phyloP scores from a whole-genome alignment of 495 filamentous ascomycete species.

The Cercophora sp. region DNA sequence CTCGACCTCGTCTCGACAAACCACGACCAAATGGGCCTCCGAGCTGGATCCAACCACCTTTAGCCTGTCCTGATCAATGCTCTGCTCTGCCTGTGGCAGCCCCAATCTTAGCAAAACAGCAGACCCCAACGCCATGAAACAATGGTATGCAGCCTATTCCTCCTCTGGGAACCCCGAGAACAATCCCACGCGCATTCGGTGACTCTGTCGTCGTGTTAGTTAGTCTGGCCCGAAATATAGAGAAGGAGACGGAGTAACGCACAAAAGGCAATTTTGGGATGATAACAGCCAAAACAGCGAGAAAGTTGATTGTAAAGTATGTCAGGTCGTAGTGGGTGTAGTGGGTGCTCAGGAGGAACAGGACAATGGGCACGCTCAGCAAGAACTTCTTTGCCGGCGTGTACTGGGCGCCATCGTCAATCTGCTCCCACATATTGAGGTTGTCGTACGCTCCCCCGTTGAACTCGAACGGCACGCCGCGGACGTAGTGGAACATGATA shows the following conservation, averaged over 20 bases:
- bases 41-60: too few relatives aligned
- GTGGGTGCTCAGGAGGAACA: slow-evolving; percentile 95
- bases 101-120: slow-evolving; percentile 18
- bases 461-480: slow-evolving; percentile 97
- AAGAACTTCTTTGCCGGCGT: slow-evolving; percentile 98
- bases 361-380: slow-evolving; percentile 84
- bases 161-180: slow-evolving; percentile 61
- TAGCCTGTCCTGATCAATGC: too few relatives aligned
- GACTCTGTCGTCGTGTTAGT: slow-evolving; percentile 47
- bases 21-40: too few relatives aligned
- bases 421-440: slow-evolving; percentile 99
- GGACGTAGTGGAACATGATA: slow-evolving; percentile 98
- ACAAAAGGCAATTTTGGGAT: slow-evolving; percentile 95
- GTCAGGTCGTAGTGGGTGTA: slow-evolving; percentile 96
- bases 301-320: slow-evolving; percentile 94
- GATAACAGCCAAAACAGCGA: slow-evolving; percentile 85
- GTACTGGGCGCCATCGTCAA: slow-evolving; percentile 98
- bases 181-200: slow-evolving; percentile 65
- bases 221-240: neutral
- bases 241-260: slow-evolving; percentile 39
- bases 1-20: too few relatives aligned
- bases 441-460: slow-evolving; percentile 99
- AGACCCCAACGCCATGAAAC: slow-evolving; percentile 21
- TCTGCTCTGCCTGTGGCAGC: slow-evolving; percentile 17
- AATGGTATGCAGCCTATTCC: slow-evolving; percentile 34